Evolutionary conservation across 164 flowering plant genomes (phyloP).

Genomic region (Platanus orientalis): DNA sequence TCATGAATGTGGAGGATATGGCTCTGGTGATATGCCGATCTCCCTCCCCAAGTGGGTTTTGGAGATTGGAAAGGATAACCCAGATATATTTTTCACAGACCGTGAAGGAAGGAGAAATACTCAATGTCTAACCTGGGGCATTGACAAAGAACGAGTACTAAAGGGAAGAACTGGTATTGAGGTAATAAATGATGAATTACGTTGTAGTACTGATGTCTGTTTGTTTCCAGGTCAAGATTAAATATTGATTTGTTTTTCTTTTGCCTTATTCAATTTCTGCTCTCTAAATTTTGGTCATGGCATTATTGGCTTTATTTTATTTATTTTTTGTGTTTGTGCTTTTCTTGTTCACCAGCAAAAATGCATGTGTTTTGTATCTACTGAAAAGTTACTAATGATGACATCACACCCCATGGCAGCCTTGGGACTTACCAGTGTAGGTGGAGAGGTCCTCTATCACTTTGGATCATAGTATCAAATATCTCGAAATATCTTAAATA

Average conservation of each 20-base stretch:
- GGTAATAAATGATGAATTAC: conserved; percentile 31
- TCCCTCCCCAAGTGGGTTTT: conserved; percentile 84
- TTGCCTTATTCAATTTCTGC: neutral
- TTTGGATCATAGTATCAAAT: no score
- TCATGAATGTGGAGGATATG: conserved; percentile 72
- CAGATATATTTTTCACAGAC: conserved; percentile 82
- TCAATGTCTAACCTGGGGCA: conserved; percentile 82
- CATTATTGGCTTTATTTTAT: no score
- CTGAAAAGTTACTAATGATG: no score
- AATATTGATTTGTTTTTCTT: neutral
- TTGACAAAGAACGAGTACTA: conserved; percentile 78
- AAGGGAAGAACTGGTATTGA: conserved; percentile 84
- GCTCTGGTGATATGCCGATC: conserved; percentile 43
- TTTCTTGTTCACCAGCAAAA: no score
- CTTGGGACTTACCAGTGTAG: no score
- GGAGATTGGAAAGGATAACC: conserved; percentile 76
- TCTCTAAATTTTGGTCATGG: no score
- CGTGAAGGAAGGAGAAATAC: conserved; percentile 77
- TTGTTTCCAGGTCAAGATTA: neutral
- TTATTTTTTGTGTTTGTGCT: no score
- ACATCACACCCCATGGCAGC: no score
- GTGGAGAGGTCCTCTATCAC: no score
- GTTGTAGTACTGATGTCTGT: neutral
- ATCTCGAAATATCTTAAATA: no score
- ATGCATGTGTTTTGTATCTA: no score